phyloP scores from a whole-genome alignment of 2,329 filamentous ascomycete species.

The Trichoderma sp. region DNA sequence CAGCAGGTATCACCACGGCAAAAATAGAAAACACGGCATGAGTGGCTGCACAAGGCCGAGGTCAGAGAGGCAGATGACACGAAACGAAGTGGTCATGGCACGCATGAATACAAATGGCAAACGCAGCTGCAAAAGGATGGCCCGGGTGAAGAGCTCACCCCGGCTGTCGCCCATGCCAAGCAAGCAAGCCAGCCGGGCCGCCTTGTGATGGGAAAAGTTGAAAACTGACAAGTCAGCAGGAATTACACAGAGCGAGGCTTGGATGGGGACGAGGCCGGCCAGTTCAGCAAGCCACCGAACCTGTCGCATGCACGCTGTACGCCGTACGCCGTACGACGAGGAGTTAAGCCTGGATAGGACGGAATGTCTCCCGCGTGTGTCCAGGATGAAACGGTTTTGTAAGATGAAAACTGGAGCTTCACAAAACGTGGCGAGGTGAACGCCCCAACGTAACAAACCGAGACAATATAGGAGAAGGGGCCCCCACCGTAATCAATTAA shows the following conservation, averaged over 20 bases:
- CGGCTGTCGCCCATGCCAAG: not conserved
- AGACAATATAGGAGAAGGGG: slow-evolving; percentile 1
- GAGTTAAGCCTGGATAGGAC: slow-evolving; percentile 1
- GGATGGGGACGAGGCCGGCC: not conserved
- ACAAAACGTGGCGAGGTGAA: not conserved
- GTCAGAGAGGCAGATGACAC: slow-evolving; percentile 3
- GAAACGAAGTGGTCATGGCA: slow-evolving; percentile 16
- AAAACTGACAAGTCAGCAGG: slow-evolving; percentile 27
- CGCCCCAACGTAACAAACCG: slow-evolving; percentile 22
- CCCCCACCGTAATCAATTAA: slow-evolving; percentile 17
- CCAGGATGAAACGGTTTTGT: slow-evolving; percentile 27
- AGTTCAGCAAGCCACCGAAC: not conserved
- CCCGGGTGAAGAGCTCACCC: not conserved
- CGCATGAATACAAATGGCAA: not conserved
- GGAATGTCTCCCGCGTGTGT: not conserved
- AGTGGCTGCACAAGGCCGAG: slow-evolving; percentile 9
- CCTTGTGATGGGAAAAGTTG: slow-evolving; percentile 10
- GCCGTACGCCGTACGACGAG: slow-evolving; percentile 9
- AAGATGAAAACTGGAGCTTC: slow-evolving; percentile 21
- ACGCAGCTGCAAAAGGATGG: slow-evolving; percentile 10
- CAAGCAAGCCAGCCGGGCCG: not conserved
- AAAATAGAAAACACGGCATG: not conserved
- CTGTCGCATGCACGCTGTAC: not conserved
- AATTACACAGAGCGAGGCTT: not conserved
- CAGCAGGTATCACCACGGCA: not conserved